These are phyloP conservation scores for Ophiobolus disseminans DNA, from an alignment of 2,329 filamentous ascomycete species.

Conservation along the genomic window DNA sequence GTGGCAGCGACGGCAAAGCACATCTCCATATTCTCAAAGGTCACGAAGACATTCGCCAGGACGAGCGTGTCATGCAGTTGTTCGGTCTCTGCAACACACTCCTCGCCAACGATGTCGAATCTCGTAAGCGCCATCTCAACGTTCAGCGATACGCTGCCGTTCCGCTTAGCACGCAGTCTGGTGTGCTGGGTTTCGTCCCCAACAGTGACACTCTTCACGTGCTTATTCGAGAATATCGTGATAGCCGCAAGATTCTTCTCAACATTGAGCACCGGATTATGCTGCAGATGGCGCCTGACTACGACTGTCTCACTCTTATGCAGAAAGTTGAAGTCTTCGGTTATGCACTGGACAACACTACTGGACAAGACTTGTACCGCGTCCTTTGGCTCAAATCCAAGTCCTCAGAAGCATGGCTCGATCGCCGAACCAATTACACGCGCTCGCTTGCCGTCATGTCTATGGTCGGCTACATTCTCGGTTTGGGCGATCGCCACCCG, in stretches of 20 bases:
- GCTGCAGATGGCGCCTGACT: constrained; percentile 99
- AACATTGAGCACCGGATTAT: constrained; percentile 99
- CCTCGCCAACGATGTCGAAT: constrained; percentile 90
- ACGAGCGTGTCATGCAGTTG: constrained; percentile 99
- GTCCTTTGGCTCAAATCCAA: constrained; percentile 99
- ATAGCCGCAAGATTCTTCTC: constrained; percentile 94
- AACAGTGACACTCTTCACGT: constrained; percentile 98
- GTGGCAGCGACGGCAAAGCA: constrained; percentile 84
- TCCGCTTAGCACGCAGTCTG: constrained; percentile 93
- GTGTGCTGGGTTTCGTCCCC: constrained; percentile 92
- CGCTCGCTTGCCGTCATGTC: constrained; percentile 98
- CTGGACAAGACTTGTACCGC: constrained; percentile 95
- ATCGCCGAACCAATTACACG: constrained; percentile 97
- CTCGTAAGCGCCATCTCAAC: constrained; percentile 94
- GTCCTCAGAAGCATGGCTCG: constrained; percentile 96
- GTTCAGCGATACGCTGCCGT: constrained; percentile 98
- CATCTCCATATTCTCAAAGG: constrained; percentile 95
- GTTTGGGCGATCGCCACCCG: constrained; percentile 93
- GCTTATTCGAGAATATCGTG: constrained; percentile 95
- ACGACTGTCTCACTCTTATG: constrained; percentile 98
- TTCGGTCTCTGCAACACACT: constrained; percentile 98
- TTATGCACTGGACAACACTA: constrained; percentile 98
- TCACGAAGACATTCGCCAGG: constrained; percentile 98
- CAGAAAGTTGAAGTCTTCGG: constrained; percentile 99
- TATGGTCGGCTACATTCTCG: constrained; percentile 99